A percentile compares a stretch with the other conserved stretches of the same genome.
These are phyloP conservation scores for Diaporthe sp. DNA, from an alignment of 2,329 filamentous ascomycete genomes.

Conservation along the genomic window DNA sequence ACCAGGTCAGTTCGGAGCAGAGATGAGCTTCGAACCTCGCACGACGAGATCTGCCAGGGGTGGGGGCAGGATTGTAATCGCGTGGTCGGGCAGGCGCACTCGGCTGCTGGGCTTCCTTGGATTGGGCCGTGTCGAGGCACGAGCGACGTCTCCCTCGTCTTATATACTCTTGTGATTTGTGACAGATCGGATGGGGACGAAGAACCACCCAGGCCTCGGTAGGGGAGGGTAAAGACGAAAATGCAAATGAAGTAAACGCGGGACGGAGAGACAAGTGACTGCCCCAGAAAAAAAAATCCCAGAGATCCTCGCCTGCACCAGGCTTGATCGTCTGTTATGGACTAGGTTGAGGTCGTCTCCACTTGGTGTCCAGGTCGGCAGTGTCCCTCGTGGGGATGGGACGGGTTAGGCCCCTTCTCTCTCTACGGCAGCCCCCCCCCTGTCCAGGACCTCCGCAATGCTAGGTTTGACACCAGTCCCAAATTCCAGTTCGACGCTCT, in stretches of 20 bases:
- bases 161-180: constrained; percentile 22
- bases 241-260: neutral
- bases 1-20: neutral
- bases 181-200: constrained; percentile 25
- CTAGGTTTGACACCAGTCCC: constrained; percentile 19
- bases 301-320: constrained; percentile 25
- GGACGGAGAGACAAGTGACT: constrained; percentile 5
- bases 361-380: constrained; percentile 28
- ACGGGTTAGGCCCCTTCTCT: constrained; percentile 13
- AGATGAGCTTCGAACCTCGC: constrained; percentile 19
- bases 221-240: neutral
- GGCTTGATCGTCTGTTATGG: constrained; percentile 28
- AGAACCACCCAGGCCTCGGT: neutral
- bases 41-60: constrained; percentile 28
- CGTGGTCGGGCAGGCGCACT: constrained; percentile 18
- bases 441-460: constrained; percentile 21
- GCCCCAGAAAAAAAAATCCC: neutral
- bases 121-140: constrained; percentile 23
- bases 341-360: constrained; percentile 32
- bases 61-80: constrained; percentile 15
- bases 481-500: constrained; percentile 9
- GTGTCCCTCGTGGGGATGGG: constrained; percentile 29
- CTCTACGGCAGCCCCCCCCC: constrained; percentile 6
- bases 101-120: constrained; percentile 19
- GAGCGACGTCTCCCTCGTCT: constrained; percentile 8